phyloP scores from a whole-genome alignment of 2,329 filamentous ascomycete genomes.

The Neoascochyta sp. region DNA sequence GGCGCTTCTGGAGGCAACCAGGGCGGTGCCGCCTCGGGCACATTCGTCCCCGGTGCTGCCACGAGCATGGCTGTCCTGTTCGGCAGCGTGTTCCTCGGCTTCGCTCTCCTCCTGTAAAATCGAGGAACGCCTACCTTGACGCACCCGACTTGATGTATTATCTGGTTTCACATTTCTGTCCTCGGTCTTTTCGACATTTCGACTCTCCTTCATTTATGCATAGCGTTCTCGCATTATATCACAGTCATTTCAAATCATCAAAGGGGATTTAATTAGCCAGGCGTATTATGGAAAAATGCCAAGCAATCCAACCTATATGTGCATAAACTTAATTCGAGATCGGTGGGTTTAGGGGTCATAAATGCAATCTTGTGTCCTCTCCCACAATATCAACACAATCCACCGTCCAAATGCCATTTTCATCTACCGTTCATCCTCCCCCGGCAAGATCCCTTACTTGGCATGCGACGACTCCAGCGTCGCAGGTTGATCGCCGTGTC shows the following conservation, averaged over 20 bases:
- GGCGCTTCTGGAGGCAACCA: slow-evolving; percentile 3
- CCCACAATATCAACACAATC: too few relatives aligned
- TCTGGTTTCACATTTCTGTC: slow-evolving; percentile 4
- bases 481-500: too few relatives aligned
- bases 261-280: slow-evolving; percentile 10
- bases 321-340: too few relatives aligned
- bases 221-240: slow-evolving; percentile 11
- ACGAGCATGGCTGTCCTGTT: slow-evolving; percentile 56
- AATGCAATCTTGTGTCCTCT: too few relatives aligned
- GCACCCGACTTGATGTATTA: too few relatives aligned
- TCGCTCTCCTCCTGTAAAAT: slow-evolving; percentile 44
- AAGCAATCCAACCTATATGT: too few relatives aligned
- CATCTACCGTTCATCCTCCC: too few relatives aligned
- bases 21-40: slow-evolving; percentile 36
- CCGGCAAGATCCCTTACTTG: too few relatives aligned
- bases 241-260: slow-evolving; percentile 11
- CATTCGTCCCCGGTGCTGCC: slow-evolving; percentile 52
- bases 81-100: slow-evolving; percentile 55
- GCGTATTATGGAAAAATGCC: slow-evolving; percentile 4
- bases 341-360: too few relatives aligned
- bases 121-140: not conserved
- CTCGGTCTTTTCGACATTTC: slow-evolving; percentile 6
- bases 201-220: slow-evolving; percentile 6
- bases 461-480: too few relatives aligned
- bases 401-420: too few relatives aligned